Percentiles rank a stretch among this genome's conserved stretches.
These are phyloP conservation scores for Alternaria sp. DNA, from an alignment of 2,329 filamentous ascomycete species.

Conservation along the genomic window DNA sequence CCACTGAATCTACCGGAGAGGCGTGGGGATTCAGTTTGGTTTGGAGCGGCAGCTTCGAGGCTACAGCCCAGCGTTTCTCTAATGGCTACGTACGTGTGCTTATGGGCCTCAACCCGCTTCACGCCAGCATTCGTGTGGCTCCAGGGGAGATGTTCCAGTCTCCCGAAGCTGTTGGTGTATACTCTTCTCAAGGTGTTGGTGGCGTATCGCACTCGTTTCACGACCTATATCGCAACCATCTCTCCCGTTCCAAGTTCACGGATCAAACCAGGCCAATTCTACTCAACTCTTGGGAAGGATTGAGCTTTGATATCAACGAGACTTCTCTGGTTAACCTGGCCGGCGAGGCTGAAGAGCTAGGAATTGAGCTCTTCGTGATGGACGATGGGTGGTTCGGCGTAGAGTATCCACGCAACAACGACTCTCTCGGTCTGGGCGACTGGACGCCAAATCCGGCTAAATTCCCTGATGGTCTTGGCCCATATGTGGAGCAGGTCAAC, in stretches of 20 bases:
- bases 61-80: conserved; percentile 69
- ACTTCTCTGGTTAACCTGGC: conserved; percentile 65
- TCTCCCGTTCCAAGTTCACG: conserved; percentile 66
- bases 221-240: conserved; percentile 67
- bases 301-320: conserved; percentile 67
- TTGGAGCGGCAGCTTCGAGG: conserved; percentile 70
- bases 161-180: conserved; percentile 70
- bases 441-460: conserved; percentile 67
- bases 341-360: conserved; percentile 65
- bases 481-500: conserved; percentile 62
- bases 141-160: conserved; percentile 67
- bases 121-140: conserved; percentile 66
- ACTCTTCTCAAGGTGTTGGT: conserved; percentile 66
- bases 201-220: conserved; percentile 71
- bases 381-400: conserved; percentile 75
- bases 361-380: conserved; percentile 70
- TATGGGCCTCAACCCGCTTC: conserved; percentile 68
- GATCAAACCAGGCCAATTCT: conserved; percentile 63
- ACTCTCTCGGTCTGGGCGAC: conserved; percentile 69
- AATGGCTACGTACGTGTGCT: conserved; percentile 69
- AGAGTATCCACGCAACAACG: conserved; percentile 67
- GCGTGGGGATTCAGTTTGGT: conserved; percentile 72
- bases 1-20: conserved; percentile 69
- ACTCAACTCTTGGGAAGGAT: conserved; percentile 73
- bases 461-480: conserved; percentile 66